These are phyloP conservation scores for Cucumis melo DNA, from an alignment of 306 rosid genomes.

Conservation along the genomic window DNA sequence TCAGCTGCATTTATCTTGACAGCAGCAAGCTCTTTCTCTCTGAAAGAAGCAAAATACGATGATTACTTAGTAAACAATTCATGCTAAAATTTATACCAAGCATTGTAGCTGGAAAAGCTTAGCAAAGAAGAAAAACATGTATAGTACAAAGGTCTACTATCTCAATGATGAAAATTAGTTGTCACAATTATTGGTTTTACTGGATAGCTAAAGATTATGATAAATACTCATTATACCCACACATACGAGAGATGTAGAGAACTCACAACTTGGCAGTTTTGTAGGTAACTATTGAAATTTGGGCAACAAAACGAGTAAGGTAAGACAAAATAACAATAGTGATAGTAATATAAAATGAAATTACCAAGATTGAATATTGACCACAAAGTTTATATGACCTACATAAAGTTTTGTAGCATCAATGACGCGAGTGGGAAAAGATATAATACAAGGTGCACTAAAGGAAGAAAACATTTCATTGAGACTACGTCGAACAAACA, in stretches of 20 bases:
- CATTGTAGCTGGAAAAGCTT: neutral
- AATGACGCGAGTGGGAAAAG: neutral
- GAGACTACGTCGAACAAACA: neutral
- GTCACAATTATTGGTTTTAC: neutral
- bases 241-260: neutral
- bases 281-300: neutral
- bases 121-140: neutral
- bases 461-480: neutral
- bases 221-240: neutral
- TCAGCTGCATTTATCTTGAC: constrained; percentile 79
- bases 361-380: neutral
- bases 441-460: neutral
- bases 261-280: neutral
- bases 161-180: neutral
- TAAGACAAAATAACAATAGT: neutral
- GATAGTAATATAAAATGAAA: neutral
- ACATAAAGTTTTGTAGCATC: neutral
- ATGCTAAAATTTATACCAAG: neutral
- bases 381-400: neutral
- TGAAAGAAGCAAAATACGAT: constrained; percentile 12
- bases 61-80: neutral
- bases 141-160: neutral
- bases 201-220: neutral
- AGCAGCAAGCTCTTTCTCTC: constrained; percentile 88
- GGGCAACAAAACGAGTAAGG: neutral